Evolutionary conservation across 169 alveolate genomes (phyloP).

Genomic region (Besnoitia besnoiti): DNA sequence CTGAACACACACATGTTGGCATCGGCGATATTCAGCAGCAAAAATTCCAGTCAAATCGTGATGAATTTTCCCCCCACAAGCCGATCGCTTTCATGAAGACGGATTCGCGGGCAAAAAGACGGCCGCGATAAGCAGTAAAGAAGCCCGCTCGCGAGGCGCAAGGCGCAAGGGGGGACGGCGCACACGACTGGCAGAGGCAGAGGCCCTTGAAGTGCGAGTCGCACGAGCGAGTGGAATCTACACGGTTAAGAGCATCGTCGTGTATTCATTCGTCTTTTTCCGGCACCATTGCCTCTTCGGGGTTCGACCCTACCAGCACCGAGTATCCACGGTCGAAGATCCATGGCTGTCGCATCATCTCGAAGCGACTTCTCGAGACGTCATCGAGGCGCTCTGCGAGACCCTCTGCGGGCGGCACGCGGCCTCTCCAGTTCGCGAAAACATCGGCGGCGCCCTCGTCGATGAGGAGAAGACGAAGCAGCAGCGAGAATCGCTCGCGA

Average conservation of each 20-base stretch:
- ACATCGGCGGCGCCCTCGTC: not conserved
- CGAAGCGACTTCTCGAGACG: not conserved
- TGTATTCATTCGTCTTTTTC: not conserved
- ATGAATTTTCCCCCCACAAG: too few relatives aligned
- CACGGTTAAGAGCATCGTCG: too few relatives aligned
- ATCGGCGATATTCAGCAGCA: too few relatives aligned
- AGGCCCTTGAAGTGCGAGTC: too few relatives aligned
- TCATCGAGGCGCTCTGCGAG: not conserved
- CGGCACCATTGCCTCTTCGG: not conserved
- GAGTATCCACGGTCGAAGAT: not conserved
- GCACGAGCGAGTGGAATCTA: too few relatives aligned
- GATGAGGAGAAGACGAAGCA: conserved; percentile 3
- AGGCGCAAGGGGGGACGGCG: too few relatives aligned
- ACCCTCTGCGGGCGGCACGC: not conserved
- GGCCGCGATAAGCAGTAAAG: too few relatives aligned
- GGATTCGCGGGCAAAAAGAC: too few relatives aligned
- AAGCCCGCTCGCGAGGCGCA: too few relatives aligned
- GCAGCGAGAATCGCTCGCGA: not conserved
- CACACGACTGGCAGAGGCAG: too few relatives aligned
- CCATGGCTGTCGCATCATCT: not conserved
- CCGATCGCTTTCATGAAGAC: too few relatives aligned
- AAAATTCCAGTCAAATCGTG: too few relatives aligned
- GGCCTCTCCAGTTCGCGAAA: not conserved
- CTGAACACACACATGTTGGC: not conserved
- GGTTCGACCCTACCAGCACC: not conserved